Evolutionary conservation across 164 flowering plant species (phyloP).

Genomic region (Vitis rotundifolia): DNA sequence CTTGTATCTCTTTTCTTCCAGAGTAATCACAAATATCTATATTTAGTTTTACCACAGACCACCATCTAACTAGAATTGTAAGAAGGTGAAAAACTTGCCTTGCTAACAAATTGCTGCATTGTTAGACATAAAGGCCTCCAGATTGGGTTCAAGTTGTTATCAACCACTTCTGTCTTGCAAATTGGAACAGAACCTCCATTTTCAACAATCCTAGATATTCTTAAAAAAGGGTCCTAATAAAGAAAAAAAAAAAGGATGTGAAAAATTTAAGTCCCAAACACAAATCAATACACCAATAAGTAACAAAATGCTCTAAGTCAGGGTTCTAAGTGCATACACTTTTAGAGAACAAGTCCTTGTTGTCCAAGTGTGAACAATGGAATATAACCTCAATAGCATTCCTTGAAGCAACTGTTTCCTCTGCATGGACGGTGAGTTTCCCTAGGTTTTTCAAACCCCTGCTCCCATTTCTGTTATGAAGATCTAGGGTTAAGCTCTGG

Average conservation of each 20-base stretch:
- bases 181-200: slow-evolving; percentile 69
- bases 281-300: not conserved
- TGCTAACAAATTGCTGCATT: slow-evolving; percentile 77
- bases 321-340: slow-evolving; percentile 58
- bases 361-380: slow-evolving; percentile 63
- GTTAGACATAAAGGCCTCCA: slow-evolving; percentile 74
- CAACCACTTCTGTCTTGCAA: slow-evolving; percentile 85
- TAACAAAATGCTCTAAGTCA: slow-evolving; percentile 1
- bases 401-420: slow-evolving; percentile 70
- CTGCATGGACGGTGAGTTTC: slow-evolving; percentile 67
- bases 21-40: too few species aligned
- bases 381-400: slow-evolving; percentile 63
- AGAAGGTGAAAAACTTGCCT: slow-evolving; percentile 43
- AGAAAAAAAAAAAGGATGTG: slow-evolving; percentile 3
- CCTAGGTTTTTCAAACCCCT: slow-evolving; percentile 41
- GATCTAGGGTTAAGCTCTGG: slow-evolving; percentile 49
- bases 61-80: not conserved
- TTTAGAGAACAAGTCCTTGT: slow-evolving; percentile 77
- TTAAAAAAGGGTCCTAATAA: slow-evolving; percentile 81
- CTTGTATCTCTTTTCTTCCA: too few species aligned
- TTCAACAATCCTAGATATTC: slow-evolving; percentile 76
- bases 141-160: slow-evolving; percentile 68
- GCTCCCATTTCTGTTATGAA: slow-evolving; percentile 29
- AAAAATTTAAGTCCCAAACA: not conserved
- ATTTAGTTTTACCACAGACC: not conserved